Evolutionary conservation across 345 rosid species (phyloP), one percentile per base, ranked within the genome.

Genomic region (Arabis alpina): DNA sequence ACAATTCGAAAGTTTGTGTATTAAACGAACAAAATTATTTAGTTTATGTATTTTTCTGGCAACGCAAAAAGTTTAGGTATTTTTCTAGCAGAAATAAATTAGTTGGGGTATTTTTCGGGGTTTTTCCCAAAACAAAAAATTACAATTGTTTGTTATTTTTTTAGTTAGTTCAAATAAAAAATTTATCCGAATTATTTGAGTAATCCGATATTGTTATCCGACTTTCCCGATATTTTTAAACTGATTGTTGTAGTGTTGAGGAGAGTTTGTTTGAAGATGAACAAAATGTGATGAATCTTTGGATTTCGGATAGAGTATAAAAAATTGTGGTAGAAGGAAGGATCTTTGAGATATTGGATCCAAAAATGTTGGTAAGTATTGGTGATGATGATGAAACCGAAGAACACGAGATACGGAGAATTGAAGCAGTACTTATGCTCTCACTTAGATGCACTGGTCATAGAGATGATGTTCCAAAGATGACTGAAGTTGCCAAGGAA

Each of bases 381-480:
- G 19, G 62, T 6, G 48, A 42, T 61, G 48, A n/a, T n/a, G n/a
- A 42, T 61, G 55, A 19, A 39, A 23, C 42, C 0, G 16, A 45
- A 54, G 71, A 64, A 56, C 58, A 64, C 23, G 54, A 55, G 53
- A 36, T 44, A 15, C 16, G 11, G 1, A 12, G 39, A 19, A 32
- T 30, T 3, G 60, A 73, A 65, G 71, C 60, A 48, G 54, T 41
- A 3, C 10, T 73, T 13, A 50, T 57, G 30, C 60, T 73, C 10
- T 73, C 71, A 39, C 71, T 73, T 6, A 65, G 66, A 65, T 64
- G 77, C 47, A 73, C 77, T 48, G 71, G 72, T 57, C 54, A 65
- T 28, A 65, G 71, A 65, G 77, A 71, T 73, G 71, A 64, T 19
- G 72, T 73, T 73, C 77, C 77, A 57, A 57, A 73, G 66, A 73